phyloP scores from a whole-genome alignment of 805 yeast species.

The Starmerella stigmatis region DNA sequence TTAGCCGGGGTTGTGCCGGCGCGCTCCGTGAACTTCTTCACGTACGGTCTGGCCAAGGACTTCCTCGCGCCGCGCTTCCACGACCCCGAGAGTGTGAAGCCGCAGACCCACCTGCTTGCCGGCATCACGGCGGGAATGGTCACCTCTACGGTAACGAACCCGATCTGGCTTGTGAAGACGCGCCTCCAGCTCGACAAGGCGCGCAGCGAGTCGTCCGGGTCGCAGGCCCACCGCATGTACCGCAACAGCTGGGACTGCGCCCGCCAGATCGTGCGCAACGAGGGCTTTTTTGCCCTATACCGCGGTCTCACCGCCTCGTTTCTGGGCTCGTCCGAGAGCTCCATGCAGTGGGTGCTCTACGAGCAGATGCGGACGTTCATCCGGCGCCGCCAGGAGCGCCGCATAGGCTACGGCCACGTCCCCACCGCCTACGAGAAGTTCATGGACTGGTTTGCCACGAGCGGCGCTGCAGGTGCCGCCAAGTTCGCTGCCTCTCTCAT shows the following conservation, averaged over 20 bases:
- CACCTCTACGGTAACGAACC: conserved; percentile 93
- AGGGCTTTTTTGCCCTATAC: conserved; percentile 73
- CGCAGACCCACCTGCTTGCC: conserved; percentile 75
- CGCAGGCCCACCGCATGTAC: conserved; percentile 41
- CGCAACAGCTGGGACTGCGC: conserved; percentile 80
- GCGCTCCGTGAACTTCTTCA: conserved; percentile 88
- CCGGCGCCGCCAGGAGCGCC: conserved; percentile 27
- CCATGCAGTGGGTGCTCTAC: conserved; percentile 91
- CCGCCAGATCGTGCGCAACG: conserved; percentile 53
- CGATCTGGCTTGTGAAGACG: conserved; percentile 94
- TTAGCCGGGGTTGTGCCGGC: conserved; percentile 97
- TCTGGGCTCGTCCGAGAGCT: conserved; percentile 83
- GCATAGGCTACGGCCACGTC: conserved; percentile 31
- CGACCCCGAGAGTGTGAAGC: conserved; percentile 56
- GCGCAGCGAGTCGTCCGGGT: conserved; percentile 21
- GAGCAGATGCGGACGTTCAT: conserved; percentile 84
- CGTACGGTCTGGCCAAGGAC: conserved; percentile 90
- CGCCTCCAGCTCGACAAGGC: conserved; percentile 78
- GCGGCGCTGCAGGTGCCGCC: conserved; percentile 96
- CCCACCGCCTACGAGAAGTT: conserved; percentile 47
- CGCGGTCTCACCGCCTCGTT: conserved; percentile 91
- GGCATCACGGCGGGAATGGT: conserved; percentile 89
- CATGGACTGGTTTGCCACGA: conserved; percentile 86
- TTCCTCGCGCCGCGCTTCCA: conserved; percentile 55
- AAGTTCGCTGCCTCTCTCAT: conserved; percentile 84